These are phyloP conservation scores for Salvia sclarea DNA, from an alignment of 305 asterid species.

Conservation along the genomic window DNA sequence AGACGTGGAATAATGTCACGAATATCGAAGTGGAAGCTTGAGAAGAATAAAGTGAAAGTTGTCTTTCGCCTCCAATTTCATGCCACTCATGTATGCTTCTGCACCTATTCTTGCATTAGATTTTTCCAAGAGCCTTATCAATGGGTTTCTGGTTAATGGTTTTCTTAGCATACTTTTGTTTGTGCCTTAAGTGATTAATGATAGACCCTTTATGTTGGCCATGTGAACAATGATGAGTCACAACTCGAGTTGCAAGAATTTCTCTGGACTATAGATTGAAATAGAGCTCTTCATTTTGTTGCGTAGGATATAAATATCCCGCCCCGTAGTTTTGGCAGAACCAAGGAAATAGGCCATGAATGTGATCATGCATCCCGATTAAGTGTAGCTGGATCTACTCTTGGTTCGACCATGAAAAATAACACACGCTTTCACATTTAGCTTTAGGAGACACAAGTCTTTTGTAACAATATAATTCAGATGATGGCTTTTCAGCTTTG, in stretches of 20 bases:
- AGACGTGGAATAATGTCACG: conserved; percentile 73
- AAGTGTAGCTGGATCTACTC: background rate
- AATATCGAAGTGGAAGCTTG: conserved; percentile 95
- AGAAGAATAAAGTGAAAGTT: conserved; percentile 95
- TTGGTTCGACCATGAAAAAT: background rate
- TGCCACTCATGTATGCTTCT: conserved; percentile 73
- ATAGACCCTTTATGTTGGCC: background rate
- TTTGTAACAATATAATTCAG: background rate
- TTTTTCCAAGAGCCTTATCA: background rate
- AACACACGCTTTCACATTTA: background rate
- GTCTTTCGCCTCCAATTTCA: conserved; percentile 99
- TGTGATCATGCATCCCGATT: conserved; percentile 6
- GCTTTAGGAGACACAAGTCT: background rate
- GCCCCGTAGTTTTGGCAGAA: background rate
- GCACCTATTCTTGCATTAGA: background rate
- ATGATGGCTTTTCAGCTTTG: background rate
- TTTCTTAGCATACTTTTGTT: background rate
- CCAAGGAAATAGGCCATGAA: background rate
- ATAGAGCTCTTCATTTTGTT: background rate
- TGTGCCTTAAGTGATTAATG: background rate
- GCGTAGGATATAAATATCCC: background rate
- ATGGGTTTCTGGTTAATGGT: conserved; percentile 7
- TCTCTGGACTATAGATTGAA: background rate
- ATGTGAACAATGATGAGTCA: background rate
- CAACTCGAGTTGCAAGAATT: background rate